Evolutionary conservation across 495 filamentous ascomycete species (phyloP).

Genomic region (Hypoxylon trugodes): DNA sequence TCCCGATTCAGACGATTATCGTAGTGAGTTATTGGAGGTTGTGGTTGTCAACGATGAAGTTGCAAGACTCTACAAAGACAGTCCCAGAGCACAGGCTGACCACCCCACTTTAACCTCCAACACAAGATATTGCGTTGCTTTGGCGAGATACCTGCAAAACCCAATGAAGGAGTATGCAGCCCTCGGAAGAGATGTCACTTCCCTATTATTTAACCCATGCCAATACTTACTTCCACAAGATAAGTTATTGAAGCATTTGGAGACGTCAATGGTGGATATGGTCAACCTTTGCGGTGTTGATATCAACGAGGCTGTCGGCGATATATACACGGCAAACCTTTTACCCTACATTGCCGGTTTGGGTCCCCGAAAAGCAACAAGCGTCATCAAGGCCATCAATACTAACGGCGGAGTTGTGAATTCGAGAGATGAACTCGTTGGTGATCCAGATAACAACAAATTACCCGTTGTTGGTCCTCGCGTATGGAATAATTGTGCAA

Average conservation of each 20-base stretch:
- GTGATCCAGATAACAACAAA: slow-evolving; percentile 78
- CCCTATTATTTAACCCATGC: slow-evolving; percentile 85
- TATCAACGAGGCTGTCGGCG: slow-evolving; percentile 86
- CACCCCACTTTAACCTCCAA: slow-evolving; percentile 79
- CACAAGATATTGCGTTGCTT: slow-evolving; percentile 84
- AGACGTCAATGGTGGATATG: slow-evolving; percentile 96
- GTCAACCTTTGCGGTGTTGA: slow-evolving; percentile 96
- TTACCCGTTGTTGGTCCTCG: slow-evolving; percentile 83
- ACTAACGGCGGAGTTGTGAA: slow-evolving; percentile 84
- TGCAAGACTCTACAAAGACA: slow-evolving; percentile 91
- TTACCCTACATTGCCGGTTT: slow-evolving; percentile 92
- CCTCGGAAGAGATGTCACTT: slow-evolving; percentile 84
- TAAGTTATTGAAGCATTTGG: slow-evolving; percentile 82
- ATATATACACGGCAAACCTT: slow-evolving; percentile 81
- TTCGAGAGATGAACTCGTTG: slow-evolving; percentile 84
- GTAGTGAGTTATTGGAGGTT: slow-evolving; percentile 80
- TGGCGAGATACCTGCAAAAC: slow-evolving; percentile 91
- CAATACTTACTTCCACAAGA: slow-evolving; percentile 89
- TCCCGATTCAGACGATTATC: slow-evolving; percentile 66
- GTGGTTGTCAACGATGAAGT: slow-evolving; percentile 96
- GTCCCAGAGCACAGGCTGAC: slow-evolving; percentile 79
- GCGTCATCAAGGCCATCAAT: slow-evolving; percentile 89
- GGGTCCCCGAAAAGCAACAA: slow-evolving; percentile 88
- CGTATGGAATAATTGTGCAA: slow-evolving; percentile 96
- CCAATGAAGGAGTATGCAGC: slow-evolving; percentile 96